Conservation (phyloP, 108 stramenopile genomes). For the Mayamaea pseudoterrestris region DNA sequence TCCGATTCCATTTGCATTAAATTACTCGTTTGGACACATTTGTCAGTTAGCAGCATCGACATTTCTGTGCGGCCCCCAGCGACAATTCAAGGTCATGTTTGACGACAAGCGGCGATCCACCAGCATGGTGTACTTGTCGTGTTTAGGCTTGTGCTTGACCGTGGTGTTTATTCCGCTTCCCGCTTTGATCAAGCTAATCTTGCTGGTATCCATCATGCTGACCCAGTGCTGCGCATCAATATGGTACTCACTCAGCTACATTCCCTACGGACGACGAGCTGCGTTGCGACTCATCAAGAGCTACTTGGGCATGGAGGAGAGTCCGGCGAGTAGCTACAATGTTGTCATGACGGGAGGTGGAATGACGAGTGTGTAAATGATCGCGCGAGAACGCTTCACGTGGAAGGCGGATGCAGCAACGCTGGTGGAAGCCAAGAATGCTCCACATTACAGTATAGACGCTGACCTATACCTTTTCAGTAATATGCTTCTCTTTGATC, state of each 20-base stretch:
- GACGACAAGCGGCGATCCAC: slow-evolving; percentile 51
- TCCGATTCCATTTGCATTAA: slow-evolving; percentile 71
- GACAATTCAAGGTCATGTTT: slow-evolving; percentile 68
- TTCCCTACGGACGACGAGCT: slow-evolving; percentile 66
- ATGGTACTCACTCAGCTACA: slow-evolving; percentile 76
- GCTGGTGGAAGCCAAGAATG: too few species aligned
- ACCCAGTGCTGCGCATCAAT: slow-evolving; percentile 53
- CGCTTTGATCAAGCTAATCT: slow-evolving; percentile 26
- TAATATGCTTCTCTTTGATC: too few species aligned
- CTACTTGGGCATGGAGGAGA: slow-evolving; percentile 20
- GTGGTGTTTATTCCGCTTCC: slow-evolving; percentile 60
- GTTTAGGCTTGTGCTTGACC: slow-evolving; percentile 44
- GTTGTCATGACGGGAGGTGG: too few species aligned
- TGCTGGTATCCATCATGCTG: slow-evolving; percentile 41
- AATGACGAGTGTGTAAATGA: too few species aligned
- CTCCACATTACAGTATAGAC: too few species aligned
- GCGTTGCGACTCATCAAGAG: slow-evolving; percentile 18
- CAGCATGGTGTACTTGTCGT: slow-evolving; percentile 47
- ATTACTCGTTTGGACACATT: slow-evolving; percentile 52
- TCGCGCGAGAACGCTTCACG: too few species aligned
- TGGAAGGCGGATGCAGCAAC: too few species aligned
- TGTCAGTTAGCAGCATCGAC: slow-evolving; percentile 21
- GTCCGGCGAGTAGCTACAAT: too few species aligned
- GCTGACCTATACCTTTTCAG: too few species aligned
- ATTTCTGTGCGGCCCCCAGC: slow-evolving; percentile 53